A percentile compares a stretch with the other conserved stretches of the same genome.
Conservation (phyloP, 495 filamentous ascomycete species). For the Penicillium pancosmium region DNA sequence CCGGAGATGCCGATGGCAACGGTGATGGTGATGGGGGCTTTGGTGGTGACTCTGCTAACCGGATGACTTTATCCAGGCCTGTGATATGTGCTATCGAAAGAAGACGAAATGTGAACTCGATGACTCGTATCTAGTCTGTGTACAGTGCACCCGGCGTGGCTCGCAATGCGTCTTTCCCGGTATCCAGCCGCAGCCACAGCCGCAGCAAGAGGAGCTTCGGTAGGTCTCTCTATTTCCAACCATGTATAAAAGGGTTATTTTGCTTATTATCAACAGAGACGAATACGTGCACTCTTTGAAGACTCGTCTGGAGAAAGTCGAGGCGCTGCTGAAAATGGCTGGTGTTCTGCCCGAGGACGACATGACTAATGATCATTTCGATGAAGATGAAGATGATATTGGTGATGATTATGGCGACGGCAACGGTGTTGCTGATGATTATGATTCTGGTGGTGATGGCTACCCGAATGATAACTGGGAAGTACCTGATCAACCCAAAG, state of each 20-base stretch:
- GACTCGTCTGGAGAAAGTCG: conserved; percentile 84
- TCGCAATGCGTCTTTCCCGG: conserved; percentile 88
- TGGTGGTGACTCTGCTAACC: conserved; percentile 11
- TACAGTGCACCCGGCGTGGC: conserved; percentile 92
- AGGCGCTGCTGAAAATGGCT: conserved; percentile 79
- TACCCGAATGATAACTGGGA: conserved; percentile 66
- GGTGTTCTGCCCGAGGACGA: conserved; percentile 79
- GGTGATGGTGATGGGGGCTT: neutral
- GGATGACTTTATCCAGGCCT: conserved; percentile 60
- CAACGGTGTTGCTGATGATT: no score
- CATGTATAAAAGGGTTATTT: neutral
- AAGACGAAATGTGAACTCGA: conserved; percentile 98
- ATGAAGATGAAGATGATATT: conserved; percentile 37
- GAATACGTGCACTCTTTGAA: conserved; percentile 94
- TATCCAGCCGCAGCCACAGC: neutral
- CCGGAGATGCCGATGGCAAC: neutral
- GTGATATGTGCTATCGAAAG: conserved; percentile 95
- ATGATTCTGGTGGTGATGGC: conserved; percentile 33
- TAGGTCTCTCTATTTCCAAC: conserved; percentile 31
- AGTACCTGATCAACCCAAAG: conserved; percentile 37
- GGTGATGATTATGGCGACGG: neutral
- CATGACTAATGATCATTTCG: conserved; percentile 68
- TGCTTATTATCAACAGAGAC: conserved; percentile 49
- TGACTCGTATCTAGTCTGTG: conserved; percentile 67
- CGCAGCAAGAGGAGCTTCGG: conserved; percentile 60